Evolutionary conservation across 2,329 filamentous ascomycete species (phyloP), one percentile per base, ranked within the genome.

Genomic region (Berkeleyomyces basicola): DNA sequence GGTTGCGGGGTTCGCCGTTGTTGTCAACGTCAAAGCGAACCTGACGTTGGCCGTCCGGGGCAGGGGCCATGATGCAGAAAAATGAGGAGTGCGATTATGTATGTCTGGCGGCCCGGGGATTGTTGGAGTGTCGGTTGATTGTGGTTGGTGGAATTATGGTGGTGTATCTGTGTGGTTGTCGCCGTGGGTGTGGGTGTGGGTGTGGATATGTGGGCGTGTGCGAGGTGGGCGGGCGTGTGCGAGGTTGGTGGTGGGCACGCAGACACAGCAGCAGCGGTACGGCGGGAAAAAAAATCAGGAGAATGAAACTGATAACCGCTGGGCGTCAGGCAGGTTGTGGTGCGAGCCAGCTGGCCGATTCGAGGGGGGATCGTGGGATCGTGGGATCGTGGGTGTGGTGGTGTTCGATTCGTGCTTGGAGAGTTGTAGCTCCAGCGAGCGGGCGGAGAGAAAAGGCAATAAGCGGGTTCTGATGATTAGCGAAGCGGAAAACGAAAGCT

Each of bases 11-110:
- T 39, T 62, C 61, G n/a, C n/a, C 43, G 23, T 40, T 47, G 16
- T 61, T 23, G 7, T 62, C 61, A 16, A 58, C n/a, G n/a, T 62
- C 49, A 62, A 62, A 62, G 11, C 61, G 51, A 14, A 62, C 61
- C 37, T 59, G 58, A 36, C 58, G 58, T n/a, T 40, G n/a, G 58
- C 58, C 58, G 40, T 46, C 58, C 7, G 33, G 39, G 7, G 51
- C 31, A 37, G 51, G 51, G 31, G 42, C 40, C 58, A 59, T 46
- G 43, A 31, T 59, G 14, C n/a, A 42, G 14, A 33, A 4, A 59
- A 59, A 37, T 16, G 46, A 33, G 33, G 43, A n/a, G 40, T 31
- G 58, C 5, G 39, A 23, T 23, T 23, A 23, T 23, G 23, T 23
- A 23, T 23, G 23, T 23, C 23, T 6, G 31, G 31, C 31, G 5